A percentile compares a stretch with the other conserved stretches of the same genome.
These are phyloP conservation scores for Hypsizygus marmoreus DNA, from an alignment of 768 basidiomycete genomes.

Conservation along the genomic window DNA sequence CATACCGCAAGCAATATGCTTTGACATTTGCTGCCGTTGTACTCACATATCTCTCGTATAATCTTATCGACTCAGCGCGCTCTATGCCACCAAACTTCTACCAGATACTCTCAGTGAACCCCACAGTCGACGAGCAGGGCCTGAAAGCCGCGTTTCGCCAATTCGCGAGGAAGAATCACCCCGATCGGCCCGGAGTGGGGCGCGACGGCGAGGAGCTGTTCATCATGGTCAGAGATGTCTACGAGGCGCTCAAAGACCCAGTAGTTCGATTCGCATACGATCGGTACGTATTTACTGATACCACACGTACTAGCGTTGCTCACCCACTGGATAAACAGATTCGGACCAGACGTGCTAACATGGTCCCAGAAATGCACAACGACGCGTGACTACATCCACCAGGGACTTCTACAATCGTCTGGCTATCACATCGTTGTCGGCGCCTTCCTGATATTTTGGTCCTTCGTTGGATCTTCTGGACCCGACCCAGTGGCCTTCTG, in stretches of 20 bases:
- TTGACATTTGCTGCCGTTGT: constrained; percentile 64
- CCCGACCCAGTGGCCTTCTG: constrained; percentile 68
- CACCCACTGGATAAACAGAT: constrained; percentile 53
- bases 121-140: constrained; percentile 62
- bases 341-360: constrained; percentile 69
- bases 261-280: constrained; percentile 84
- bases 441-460: constrained; percentile 60
- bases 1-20: constrained; percentile 61
- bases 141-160: constrained; percentile 74
- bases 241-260: constrained; percentile 79
- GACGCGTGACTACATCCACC: constrained; percentile 65
- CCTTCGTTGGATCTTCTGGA: constrained; percentile 50
- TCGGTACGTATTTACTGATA: constrained; percentile 47
- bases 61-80: constrained; percentile 56
- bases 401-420: constrained; percentile 61
- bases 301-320: constrained; percentile 2
- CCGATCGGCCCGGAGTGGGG: constrained; percentile 68
- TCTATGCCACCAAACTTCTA: constrained; percentile 75
- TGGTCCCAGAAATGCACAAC: constrained; percentile 72
- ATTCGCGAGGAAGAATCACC: constrained; percentile 76
- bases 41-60: constrained; percentile 67
- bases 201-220: constrained; percentile 62
- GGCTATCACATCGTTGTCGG: constrained; percentile 70
- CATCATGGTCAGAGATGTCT: constrained; percentile 70
- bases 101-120: constrained; percentile 64